A percentile compares a stretch with the other conserved stretches of the same genome.
phyloP scores from a whole-genome alignment of 176 grass and related monocot genomes.

The Avena eriantha region DNA sequence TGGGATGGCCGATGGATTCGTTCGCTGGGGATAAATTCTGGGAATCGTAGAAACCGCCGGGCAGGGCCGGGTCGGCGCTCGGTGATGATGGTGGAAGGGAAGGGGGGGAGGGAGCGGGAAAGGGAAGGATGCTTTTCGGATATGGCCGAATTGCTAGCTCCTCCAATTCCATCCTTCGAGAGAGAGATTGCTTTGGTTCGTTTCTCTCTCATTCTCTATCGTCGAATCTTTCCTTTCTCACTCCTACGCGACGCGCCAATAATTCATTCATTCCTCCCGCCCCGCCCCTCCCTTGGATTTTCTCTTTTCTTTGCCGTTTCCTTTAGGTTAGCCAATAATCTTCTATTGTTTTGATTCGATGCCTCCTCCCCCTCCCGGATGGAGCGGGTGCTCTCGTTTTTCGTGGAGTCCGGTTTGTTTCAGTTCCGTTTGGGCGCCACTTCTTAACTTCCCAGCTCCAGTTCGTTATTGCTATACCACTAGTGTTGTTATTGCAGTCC shows the following conservation, averaged over 20 bases:
- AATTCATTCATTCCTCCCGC: conserved; percentile 31
- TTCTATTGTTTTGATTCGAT: conserved; percentile 32
- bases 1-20: conserved; percentile 26
- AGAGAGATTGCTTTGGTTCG: conserved; percentile 30
- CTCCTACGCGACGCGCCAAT: conserved; percentile 42
- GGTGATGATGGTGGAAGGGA: conserved; percentile 14
- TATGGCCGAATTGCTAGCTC: conserved; percentile 57
- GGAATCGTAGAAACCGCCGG: conserved; percentile 47
- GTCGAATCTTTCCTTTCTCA: conserved; percentile 41
- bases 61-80: background rate
- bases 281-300: background rate
- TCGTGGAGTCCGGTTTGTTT: background rate
- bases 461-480: background rate
- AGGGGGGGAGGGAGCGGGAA: background rate
- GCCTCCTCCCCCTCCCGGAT: background rate
- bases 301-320: background rate
- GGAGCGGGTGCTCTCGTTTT: conserved; percentile 1
- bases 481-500: no score
- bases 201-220: conserved; percentile 18
- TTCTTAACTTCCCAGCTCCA: background rate
- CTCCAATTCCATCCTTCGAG: conserved; percentile 12
- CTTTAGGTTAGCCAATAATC: background rate
- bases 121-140: conserved; percentile 60
- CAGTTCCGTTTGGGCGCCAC: background rate
- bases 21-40: conserved; percentile 53